These are phyloP conservation scores for Allium sativum DNA, from an alignment of 106 monocot genomes.

Conservation along the genomic window DNA sequence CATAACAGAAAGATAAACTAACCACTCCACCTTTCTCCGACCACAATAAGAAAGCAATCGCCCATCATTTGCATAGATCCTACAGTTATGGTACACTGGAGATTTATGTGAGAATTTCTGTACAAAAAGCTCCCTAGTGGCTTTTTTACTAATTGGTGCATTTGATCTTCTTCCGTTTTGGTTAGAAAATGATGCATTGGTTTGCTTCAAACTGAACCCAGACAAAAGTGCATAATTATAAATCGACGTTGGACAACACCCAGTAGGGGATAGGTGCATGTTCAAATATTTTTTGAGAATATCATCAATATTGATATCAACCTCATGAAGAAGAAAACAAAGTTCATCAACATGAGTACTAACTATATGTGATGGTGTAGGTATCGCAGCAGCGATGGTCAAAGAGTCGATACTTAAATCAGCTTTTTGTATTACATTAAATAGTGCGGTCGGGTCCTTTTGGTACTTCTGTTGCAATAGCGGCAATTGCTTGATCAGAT, in stretches of 20 bases:
- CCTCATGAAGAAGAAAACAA: slow-evolving; percentile 42
- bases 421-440: slow-evolving; percentile 35
- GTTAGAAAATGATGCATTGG: slow-evolving; percentile 27
- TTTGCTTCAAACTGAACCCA: slow-evolving; percentile 42
- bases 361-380: slow-evolving; percentile 54
- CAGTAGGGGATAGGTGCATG: slow-evolving; percentile 24
- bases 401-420: slow-evolving; percentile 23
- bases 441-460: slow-evolving; percentile 34
- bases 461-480: slow-evolving; percentile 48
- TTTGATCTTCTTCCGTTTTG: slow-evolving; percentile 34
- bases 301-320: slow-evolving; percentile 29
- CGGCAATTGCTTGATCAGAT: slow-evolving; percentile 71
- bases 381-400: slow-evolving; percentile 12
- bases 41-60: slow-evolving; percentile 93
- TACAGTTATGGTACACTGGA: slow-evolving; percentile 94
- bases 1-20: slow-evolving; percentile 4
- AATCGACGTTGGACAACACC: slow-evolving; percentile 51
- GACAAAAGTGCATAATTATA: slow-evolving; percentile 75
- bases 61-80: slow-evolving; percentile 93
- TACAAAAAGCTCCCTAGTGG: slow-evolving; percentile 83
- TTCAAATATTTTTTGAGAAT: slow-evolving; percentile 47
- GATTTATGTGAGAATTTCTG: slow-evolving; percentile 93
- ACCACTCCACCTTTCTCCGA: slow-evolving; percentile 91
- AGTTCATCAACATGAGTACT: slow-evolving; percentile 55
- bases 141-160: slow-evolving; percentile 27